Evolutionary conservation across 352 stramenopile species (phyloP), one percentile per base, ranked within the genome.

Genomic region (Globisporangium nagaii): DNA sequence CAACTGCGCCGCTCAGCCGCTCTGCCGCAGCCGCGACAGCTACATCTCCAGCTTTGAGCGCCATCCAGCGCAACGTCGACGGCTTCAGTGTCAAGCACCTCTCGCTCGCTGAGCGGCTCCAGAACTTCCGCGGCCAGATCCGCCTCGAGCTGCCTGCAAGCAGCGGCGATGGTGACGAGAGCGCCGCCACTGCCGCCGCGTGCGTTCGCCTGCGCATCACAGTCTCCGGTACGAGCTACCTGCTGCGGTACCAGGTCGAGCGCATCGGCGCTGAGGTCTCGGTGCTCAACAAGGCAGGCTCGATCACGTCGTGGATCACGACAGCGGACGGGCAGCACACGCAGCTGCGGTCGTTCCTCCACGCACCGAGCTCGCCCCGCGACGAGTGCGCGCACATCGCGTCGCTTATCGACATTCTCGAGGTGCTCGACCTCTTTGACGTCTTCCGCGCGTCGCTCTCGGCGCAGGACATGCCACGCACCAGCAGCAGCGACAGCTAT

Each of bases 281-380:
- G 0, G 49, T 84, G 13, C 63, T 72, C 37, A 83, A 65, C 51
- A 71, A 64, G 10, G 35, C 59, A 7, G 73, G 73, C 8, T 58
- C 70, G 19, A 50, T 53, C 24, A 79, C 73, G 25, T 77, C 66
- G 15, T 86, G 75, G 73, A 71, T 86, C 53, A 79, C 73, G 7
- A 57, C 54, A 0, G 24, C 49, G 2, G 56, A 79, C n/a, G 69
- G 71, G 0, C 37, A 54, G 10, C 36, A 75, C 47, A 62, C 64
- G 9, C 73, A 86, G 58, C 60, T 84, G 7, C 66, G 71, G 9
- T 41, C 22, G 6, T 84, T 71, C 42, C 40, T 83, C 3, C 42
- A 48, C 10, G 24, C 52, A 3, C 31, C 34, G 2, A 27, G 31
- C 1, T 52, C 58, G 7, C 54, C 53, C 0, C 32, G 48, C 0